Percentiles rank a stretch among this genome's conserved stretches.
These are phyloP conservation scores for Testicularia cyperi DNA, from an alignment of 1,284 basidiomycete species.

Conservation along the genomic window DNA sequence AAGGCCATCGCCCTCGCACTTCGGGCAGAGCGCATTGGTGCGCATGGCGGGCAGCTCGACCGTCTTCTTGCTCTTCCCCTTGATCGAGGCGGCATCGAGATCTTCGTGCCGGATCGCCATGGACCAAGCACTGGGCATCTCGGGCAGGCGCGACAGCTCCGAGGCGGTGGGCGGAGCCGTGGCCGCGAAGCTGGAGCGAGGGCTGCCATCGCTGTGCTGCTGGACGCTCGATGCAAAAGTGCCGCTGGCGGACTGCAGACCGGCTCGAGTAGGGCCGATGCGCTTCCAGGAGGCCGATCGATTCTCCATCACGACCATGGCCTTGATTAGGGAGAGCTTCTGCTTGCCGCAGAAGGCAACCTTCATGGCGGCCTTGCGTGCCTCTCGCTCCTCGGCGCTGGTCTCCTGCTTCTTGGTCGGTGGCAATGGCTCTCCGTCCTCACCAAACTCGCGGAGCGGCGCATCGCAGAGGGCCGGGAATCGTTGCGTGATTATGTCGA, in stretches of 20 bases:
- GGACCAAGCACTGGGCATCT: conserved; percentile 43
- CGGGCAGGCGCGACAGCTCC: conserved; percentile 11
- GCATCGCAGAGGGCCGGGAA: conserved; percentile 37
- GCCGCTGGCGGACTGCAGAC: no score
- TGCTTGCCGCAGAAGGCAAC: conserved; percentile 33
- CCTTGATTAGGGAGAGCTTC: conserved; percentile 45
- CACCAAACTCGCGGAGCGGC: conserved; percentile 30
- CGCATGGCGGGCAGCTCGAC: conserved; percentile 39
- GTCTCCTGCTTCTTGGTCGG: conserved; percentile 49
- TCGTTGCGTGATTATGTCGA: conserved; percentile 12
- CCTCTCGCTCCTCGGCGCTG: conserved; percentile 33
- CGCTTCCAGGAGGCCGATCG: conserved; percentile 30
- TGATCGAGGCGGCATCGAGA: conserved; percentile 33
- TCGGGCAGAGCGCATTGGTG: conserved; percentile 31
- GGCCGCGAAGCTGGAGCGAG: no score
- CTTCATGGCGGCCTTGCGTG: conserved; percentile 25
- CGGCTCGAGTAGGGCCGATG: conserved; percentile 15
- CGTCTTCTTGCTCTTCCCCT: conserved; percentile 39
- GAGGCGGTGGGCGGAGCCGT: background rate
- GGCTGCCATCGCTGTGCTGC: no score
- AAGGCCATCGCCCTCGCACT: conserved; percentile 23
- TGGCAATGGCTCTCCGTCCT: conserved; percentile 38
- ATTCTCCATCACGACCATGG: conserved; percentile 47
- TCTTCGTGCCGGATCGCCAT: conserved; percentile 40
- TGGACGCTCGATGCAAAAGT: no score